Percentiles rank a stretch among this genome's conserved stretches.
phyloP scores from a whole-genome alignment of 768 basidiomycete species.

The Leucogyrophana mollusca region DNA sequence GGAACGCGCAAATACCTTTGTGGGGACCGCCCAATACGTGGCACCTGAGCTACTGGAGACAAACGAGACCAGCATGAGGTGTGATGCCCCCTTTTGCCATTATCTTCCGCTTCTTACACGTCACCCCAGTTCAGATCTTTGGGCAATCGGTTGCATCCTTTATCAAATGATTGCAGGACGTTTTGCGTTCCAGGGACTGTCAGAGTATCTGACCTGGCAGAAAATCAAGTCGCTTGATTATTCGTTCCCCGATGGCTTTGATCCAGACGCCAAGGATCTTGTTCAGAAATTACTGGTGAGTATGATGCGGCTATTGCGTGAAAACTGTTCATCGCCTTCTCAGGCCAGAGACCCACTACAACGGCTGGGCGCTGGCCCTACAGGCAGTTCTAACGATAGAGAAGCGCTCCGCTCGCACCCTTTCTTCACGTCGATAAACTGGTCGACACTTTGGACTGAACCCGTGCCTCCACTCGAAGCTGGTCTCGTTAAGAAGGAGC shows the following conservation, averaged over 20 bases:
- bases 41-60: slow-evolving; percentile 80
- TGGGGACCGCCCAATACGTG: slow-evolving; percentile 89
- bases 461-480: slow-evolving; percentile 55
- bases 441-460: slow-evolving; percentile 67
- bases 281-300: slow-evolving; percentile 74
- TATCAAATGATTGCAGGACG: slow-evolving; percentile 91
- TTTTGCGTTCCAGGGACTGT: slow-evolving; percentile 88
- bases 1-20: slow-evolving; percentile 69
- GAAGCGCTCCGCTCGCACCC: slow-evolving; percentile 55
- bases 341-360: slow-evolving; percentile 58
- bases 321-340: slow-evolving; percentile 17
- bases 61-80: slow-evolving; percentile 79
- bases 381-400: slow-evolving; percentile 37
- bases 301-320: slow-evolving; percentile 5
- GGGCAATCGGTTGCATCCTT: slow-evolving; percentile 93
- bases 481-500: slow-evolving; percentile 54
- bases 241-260: slow-evolving; percentile 83
- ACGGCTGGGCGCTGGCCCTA: slow-evolving; percentile 57
- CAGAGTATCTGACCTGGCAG: slow-evolving; percentile 94
- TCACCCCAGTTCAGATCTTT: slow-evolving; percentile 77
- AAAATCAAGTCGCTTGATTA: slow-evolving; percentile 90
- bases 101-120: not conserved
- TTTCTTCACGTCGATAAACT: slow-evolving; percentile 59
- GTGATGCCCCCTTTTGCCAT: slow-evolving; percentile 7
- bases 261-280: slow-evolving; percentile 77